phyloP scores from a whole-genome alignment of 306 rosid species.

The Urtica urens region DNA sequence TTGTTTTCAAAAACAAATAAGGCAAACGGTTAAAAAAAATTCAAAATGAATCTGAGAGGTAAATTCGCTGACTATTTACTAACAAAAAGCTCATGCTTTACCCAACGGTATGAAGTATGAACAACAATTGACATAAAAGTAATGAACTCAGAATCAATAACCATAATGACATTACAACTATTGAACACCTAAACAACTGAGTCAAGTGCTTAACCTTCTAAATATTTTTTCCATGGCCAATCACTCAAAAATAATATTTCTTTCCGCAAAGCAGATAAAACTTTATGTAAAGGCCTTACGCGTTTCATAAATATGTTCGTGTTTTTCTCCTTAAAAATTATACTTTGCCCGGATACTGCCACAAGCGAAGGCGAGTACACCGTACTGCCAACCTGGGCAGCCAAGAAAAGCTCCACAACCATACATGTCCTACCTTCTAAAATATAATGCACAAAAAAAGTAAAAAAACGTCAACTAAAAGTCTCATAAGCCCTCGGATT shows the following conservation, averaged over 20 bases:
- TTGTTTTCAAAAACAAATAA: too few species aligned
- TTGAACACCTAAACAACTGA: background rate
- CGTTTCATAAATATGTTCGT: slow-evolving; percentile 37
- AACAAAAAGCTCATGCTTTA: too few species aligned
- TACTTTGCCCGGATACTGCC: slow-evolving; percentile 77
- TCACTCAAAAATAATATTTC: background rate
- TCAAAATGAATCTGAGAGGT: too few species aligned
- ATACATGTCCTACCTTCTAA: slow-evolving; percentile 46
- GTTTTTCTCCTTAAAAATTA: slow-evolving; percentile 29
- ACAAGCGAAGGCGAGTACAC: slow-evolving; percentile 90
- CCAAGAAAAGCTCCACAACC: slow-evolving; percentile 58
- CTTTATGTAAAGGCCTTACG: slow-evolving; percentile 30
- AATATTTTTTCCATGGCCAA: slow-evolving; percentile 9
- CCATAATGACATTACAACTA: background rate
- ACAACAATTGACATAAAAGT: slow-evolving; percentile 55
- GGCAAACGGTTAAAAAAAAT: too few species aligned
- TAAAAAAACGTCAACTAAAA: slow-evolving; percentile 9
- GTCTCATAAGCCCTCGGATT: slow-evolving; percentile 29
- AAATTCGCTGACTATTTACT: too few species aligned
- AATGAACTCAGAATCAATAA: slow-evolving; percentile 36
- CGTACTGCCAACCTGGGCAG: slow-evolving; percentile 99
- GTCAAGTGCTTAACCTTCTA: slow-evolving; percentile 6
- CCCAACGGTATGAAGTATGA: too few species aligned
- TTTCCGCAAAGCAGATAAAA: slow-evolving; percentile 21
- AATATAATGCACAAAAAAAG: slow-evolving; percentile 38